These are phyloP conservation scores for Biscutella laevigata DNA, from an alignment of 441 rosid species.

Conservation along the genomic window DNA sequence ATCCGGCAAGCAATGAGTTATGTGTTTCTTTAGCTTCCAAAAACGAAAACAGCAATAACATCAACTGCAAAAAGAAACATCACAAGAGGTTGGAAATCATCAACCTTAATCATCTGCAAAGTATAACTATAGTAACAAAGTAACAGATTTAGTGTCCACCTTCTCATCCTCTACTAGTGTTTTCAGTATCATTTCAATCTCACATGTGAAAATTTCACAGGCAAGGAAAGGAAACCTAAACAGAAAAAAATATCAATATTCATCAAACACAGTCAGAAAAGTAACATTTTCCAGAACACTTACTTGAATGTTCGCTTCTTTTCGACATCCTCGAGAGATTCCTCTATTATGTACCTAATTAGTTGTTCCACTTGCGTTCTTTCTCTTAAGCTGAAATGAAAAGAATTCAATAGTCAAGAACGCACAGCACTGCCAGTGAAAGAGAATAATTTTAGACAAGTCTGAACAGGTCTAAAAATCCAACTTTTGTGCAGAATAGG, in stretches of 20 bases:
- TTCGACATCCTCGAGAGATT: slow-evolving; percentile 53
- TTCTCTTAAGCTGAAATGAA: slow-evolving; percentile 51
- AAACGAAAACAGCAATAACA: slow-evolving; percentile 60
- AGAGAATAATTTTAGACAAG: background rate
- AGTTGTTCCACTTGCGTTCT: slow-evolving; percentile 61
- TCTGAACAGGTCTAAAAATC: slow-evolving; percentile 4
- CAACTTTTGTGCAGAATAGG: background rate
- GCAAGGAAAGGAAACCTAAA: slow-evolving; percentile 55
- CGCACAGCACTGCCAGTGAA: background rate
- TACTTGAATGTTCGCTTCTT: slow-evolving; percentile 54
- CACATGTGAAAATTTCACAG: slow-evolving; percentile 71
- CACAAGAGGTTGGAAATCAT: slow-evolving; percentile 9
- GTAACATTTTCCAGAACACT: slow-evolving; percentile 19
- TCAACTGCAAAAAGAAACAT: slow-evolving; percentile 40
- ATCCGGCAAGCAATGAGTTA: slow-evolving; percentile 53
- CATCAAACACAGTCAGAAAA: slow-evolving; percentile 5
- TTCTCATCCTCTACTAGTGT: slow-evolving; percentile 64
- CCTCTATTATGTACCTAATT: slow-evolving; percentile 51
- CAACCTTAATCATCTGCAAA: background rate
- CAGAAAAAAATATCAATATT: slow-evolving; percentile 24
- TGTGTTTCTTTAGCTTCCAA: slow-evolving; percentile 45
- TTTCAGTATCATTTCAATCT: slow-evolving; percentile 68
- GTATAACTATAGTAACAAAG: background rate
- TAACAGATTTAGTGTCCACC: slow-evolving; percentile 25
- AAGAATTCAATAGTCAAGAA: slow-evolving; percentile 6